These are phyloP conservation scores for Cadophora sp. DNA, from an alignment of 2,329 filamentous ascomycete species.

Conservation along the genomic window DNA sequence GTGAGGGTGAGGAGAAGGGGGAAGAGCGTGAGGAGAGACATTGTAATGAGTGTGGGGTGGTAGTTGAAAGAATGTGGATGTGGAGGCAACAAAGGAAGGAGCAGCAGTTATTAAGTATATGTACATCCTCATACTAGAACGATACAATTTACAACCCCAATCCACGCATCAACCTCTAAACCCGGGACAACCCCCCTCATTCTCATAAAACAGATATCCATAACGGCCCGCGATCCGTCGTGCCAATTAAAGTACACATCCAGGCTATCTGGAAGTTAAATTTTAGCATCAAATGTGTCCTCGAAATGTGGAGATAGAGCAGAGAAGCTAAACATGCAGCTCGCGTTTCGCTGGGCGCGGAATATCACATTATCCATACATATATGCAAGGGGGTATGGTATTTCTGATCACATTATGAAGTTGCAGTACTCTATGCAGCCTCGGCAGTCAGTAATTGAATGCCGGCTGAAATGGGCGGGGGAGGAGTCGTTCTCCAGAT, in stretches of 20 bases:
- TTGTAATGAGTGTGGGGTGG: slow-evolving; percentile 1
- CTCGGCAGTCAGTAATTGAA: background rate
- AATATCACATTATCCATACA: slow-evolving; percentile 12
- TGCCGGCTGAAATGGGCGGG: background rate
- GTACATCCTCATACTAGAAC: background rate
- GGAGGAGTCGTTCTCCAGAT: background rate
- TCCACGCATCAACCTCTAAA: background rate
- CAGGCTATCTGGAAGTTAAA: background rate
- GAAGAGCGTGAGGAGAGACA: background rate
- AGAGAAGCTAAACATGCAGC: background rate
- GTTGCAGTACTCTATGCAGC: background rate
- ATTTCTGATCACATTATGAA: background rate
- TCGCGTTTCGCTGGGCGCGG: background rate
- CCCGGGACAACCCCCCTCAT: background rate
- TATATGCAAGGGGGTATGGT: background rate
- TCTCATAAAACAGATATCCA: background rate
- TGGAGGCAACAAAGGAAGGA: background rate
- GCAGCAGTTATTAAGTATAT: background rate
- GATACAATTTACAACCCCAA: background rate
- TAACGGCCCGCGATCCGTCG: slow-evolving; percentile 7
- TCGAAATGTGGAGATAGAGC: background rate
- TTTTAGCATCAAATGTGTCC: background rate
- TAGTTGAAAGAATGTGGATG: background rate
- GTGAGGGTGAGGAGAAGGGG: slow-evolving; percentile 30
- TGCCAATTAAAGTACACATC: background rate